Base-by-base conservation (phyloP, 2,329 filamentous ascomycete genomes). In the Phaeosphaeriaceae sp. region DNA sequence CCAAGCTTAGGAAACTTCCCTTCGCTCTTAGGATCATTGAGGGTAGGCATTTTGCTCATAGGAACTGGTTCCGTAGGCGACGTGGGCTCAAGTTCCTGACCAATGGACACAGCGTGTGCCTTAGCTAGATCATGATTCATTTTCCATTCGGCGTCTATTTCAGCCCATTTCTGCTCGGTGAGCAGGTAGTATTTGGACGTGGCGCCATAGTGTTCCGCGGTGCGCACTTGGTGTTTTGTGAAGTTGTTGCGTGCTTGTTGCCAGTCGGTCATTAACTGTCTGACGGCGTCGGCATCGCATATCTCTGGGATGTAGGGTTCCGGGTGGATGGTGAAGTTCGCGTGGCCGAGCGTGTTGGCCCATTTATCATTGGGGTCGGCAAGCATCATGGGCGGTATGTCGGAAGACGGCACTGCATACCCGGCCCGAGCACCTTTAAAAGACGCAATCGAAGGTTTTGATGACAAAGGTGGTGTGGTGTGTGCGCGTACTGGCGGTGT, bases 1-100 rank as follows among this genome's bases (percentile, higher is more conserved):
- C 92, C 92, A 26, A 93, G 83, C 61, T 87, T 86, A 18, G 92
- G 92, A 65, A 96, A 97, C 73, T 97, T 96, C 67, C 89, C 88
- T 54, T 88, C 82, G 67, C 79, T 76, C 72, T 81, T 73, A 47
- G 87, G 80, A 67, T 89, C 86, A 54, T 87, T 79, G 60, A 92
- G 83, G 20, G 83, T 81, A 0, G 88, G 88, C 56, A 92, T 84
- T 48, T 83, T 84, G 50, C 83, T 83, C 34, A 87, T 79, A 23
- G 86, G 77, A 49, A 81, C 76, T 28, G 66, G 79, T 68, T 75
- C 81, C 63, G 69, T 76, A 63, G 57, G 79, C 64, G 70, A 74
- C n/a, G 58, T 46, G 62, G 71, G 70, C 42, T 63, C 64, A 13
- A 64, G 63, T 26, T 69, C 65, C 37, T 65, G 56, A 33, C 68